Evolutionary conservation across 2,329 filamentous ascomycete genomes (phyloP).

Genomic region (Helotiales sp.): DNA sequence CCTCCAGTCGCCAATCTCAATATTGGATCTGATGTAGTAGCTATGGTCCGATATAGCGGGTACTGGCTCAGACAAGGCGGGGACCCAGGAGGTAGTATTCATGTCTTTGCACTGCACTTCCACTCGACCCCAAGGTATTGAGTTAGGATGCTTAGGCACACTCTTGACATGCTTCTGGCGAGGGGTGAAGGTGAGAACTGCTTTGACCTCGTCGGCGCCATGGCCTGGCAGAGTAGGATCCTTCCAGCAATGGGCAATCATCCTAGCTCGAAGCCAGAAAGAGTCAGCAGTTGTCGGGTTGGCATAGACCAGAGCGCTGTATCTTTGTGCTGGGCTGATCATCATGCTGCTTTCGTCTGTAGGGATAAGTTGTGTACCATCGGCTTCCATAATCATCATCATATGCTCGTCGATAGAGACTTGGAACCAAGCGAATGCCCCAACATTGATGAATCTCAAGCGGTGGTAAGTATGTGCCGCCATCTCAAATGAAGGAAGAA

Average conservation of each 20-base stretch:
- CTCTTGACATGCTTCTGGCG: conserved; percentile 6
- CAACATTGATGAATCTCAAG: conserved; percentile 68
- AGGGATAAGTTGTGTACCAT: conserved; percentile 66
- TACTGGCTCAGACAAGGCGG: conserved; percentile 43
- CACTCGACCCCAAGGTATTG: conserved; percentile 45
- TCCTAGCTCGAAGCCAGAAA: conserved; percentile 66
- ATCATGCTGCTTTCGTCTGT: conserved; percentile 60
- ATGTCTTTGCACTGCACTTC: conserved; percentile 34
- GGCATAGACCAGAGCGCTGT: conserved; percentile 64
- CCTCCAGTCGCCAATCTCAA: conserved; percentile 59
- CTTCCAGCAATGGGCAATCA: conserved; percentile 61
- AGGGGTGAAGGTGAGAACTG: conserved; percentile 47
- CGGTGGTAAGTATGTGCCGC: conserved; percentile 60
- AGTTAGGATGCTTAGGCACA: conserved; percentile 21
- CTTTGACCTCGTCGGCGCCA: conserved; percentile 47
- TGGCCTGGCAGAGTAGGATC: conserved; percentile 46
- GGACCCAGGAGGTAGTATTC: conserved; percentile 44
- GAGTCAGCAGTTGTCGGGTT: conserved; percentile 53
- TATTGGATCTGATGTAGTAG: conserved; percentile 56
- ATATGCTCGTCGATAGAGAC: conserved; percentile 68
- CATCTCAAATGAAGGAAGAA: conserved; percentile 45
- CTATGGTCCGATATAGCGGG: conserved; percentile 50
- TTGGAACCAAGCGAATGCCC: conserved; percentile 71
- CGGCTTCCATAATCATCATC: conserved; percentile 67
- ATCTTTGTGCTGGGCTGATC: conserved; percentile 69